Base-by-base conservation (phyloP, 2,329 filamentous ascomycete species). In the Endoconidiophora polonica region DNA sequence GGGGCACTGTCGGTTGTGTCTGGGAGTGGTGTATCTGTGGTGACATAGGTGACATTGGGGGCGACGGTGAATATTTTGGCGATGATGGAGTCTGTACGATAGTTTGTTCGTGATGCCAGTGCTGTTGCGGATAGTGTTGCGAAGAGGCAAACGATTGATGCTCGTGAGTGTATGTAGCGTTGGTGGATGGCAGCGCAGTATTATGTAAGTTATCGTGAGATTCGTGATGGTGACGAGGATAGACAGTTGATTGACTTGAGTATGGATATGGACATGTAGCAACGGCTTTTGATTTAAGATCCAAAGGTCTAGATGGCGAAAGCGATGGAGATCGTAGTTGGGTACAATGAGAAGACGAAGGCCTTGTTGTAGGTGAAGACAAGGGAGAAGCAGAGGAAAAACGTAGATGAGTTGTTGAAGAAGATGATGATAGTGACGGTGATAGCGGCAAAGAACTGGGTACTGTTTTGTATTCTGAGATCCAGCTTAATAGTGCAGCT, bases 401-500 rank as follows among this genome's bases (percentile, higher is more conserved):
- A 18, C 16, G 7, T 9, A 9, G 14, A 22, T n/a, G 10, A 14
- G 33, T 33, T 9, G 10, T 46, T 33, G 41, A n/a, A 37, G 40
- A 26, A 23, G 39, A 44, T n/a, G 24, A 22, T 26, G 38, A 39
- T 20, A 41, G 14, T 26, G 44, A 29, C 16, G 38, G 38, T 26
- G 24, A 51, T 12, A 4, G 16, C 20, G 41, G 44, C 29, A 26
- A 46, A 44, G 23, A 42, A 42, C 24, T 22, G 20, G 18, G 23
- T 38, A 38, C 18, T 20, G 42, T 42, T 20, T 47, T 39, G 16
- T 33, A 45, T 37, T 53, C 47, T 23, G 44, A 44, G 42, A 53
- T 53, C 52, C 52, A 53, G 14, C 29, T 48, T 22, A 53, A 39
- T 6, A 53, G 37, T 14, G 42, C 48, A 23, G 52, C 48, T 48